Evolutionary conservation across 371 early-diverging fungal genomes (phyloP).

Genomic region (Mucor piriformis): DNA sequence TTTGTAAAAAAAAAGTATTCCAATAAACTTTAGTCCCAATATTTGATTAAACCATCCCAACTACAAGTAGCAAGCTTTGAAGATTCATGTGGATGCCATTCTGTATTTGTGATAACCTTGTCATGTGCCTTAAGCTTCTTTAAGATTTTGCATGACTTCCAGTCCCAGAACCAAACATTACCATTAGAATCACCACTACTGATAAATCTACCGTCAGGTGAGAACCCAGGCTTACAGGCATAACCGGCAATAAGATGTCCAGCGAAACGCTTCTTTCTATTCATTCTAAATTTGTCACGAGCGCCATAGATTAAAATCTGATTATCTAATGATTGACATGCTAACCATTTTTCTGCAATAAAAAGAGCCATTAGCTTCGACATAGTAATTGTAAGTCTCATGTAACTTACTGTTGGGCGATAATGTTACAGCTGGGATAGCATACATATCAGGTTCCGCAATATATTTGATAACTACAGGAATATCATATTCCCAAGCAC

Average conservation of each 20-base stretch:
- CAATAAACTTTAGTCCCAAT: conserved; percentile 68
- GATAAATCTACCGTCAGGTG: conserved; percentile 90
- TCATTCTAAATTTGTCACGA: conserved; percentile 82
- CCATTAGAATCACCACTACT: conserved; percentile 95
- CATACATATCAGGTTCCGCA: conserved; percentile 96
- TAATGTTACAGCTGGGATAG: conserved; percentile 89
- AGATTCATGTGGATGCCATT: conserved; percentile 96
- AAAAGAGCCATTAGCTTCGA: conserved; percentile 19
- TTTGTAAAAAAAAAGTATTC: not conserved
- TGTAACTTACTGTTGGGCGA: conserved; percentile 80
- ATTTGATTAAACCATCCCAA: conserved; percentile 97
- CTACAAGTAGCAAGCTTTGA: conserved; percentile 92
- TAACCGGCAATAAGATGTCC: conserved; percentile 96
- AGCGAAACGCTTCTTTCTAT: conserved; percentile 89
- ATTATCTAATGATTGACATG: conserved; percentile 94
- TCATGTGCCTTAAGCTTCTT: conserved; percentile 91
- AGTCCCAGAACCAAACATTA: conserved; percentile 94
- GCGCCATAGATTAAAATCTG: conserved; percentile 90
- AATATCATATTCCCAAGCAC: conserved; percentile 97
- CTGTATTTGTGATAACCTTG: conserved; percentile 84
- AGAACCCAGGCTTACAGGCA: conserved; percentile 92
- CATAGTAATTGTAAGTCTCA: no score
- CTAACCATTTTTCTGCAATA: conserved; percentile 85
- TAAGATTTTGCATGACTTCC: conserved; percentile 86
- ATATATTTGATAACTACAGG: conserved; percentile 97